Conservation (phyloP, 2,329 filamentous ascomycete species). For the Fusarium bactridioides region DNA sequence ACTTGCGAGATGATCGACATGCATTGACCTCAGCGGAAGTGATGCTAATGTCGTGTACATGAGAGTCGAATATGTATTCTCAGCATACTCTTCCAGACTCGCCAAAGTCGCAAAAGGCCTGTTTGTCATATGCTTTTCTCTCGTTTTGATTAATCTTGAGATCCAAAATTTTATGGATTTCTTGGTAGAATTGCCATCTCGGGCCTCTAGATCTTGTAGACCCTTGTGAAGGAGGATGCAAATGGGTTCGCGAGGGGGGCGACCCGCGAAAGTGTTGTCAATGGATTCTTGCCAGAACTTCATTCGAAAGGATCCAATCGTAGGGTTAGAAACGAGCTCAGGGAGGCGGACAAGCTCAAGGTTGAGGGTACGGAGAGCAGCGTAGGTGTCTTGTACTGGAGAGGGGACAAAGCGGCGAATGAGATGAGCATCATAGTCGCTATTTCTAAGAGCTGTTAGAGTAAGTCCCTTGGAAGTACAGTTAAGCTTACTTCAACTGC, state of each 20-base stretch:
- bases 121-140: slow-evolving; percentile 85
- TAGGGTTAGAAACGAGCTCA: slow-evolving; percentile 87
- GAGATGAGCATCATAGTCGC: slow-evolving; percentile 88
- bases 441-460: slow-evolving; percentile 64
- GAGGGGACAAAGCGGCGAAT: slow-evolving; percentile 85
- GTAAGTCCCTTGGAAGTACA: not conserved
- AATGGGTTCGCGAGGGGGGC: slow-evolving; percentile 88
- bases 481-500: slow-evolving; percentile 57
- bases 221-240: slow-evolving; percentile 82
- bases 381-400: slow-evolving; percentile 80
- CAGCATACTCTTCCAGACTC: slow-evolving; percentile 85
- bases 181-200: slow-evolving; percentile 51
- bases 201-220: slow-evolving; percentile 66
- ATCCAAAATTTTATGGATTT: slow-evolving; percentile 75
- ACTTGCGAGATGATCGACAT: slow-evolving; percentile 90
- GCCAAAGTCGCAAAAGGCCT: slow-evolving; percentile 78
- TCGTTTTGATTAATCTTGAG: slow-evolving; percentile 77
- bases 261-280: slow-evolving; percentile 76
- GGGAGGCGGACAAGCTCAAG: slow-evolving; percentile 90
- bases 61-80: slow-evolving; percentile 93
- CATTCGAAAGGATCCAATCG: slow-evolving; percentile 86
- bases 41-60: slow-evolving; percentile 87
- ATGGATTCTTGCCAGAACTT: slow-evolving; percentile 95
- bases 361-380: slow-evolving; percentile 91
- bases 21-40: slow-evolving; percentile 80